These are phyloP conservation scores for Claviceps lovelessii DNA, from an alignment of 2,329 filamentous ascomycete species.

Conservation along the genomic window DNA sequence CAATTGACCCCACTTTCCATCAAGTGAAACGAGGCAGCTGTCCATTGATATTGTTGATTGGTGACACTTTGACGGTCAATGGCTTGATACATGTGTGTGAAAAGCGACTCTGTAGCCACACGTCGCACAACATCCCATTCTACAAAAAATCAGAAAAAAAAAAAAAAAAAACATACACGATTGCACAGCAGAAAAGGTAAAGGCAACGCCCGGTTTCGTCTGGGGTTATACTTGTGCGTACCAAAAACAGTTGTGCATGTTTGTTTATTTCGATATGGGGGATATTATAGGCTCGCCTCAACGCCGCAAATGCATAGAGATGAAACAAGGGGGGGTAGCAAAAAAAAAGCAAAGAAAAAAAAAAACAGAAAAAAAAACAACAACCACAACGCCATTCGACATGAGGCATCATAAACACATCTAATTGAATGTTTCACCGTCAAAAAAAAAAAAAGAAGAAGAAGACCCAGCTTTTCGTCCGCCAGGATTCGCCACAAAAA, in stretches of 20 bases:
- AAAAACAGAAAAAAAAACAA: background rate
- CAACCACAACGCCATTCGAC: background rate
- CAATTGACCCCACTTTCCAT: background rate
- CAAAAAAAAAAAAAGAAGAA: background rate
- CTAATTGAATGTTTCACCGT: background rate
- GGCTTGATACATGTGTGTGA: background rate
- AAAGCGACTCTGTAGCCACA: background rate
- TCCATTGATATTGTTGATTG: background rate
- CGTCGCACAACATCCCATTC: background rate
- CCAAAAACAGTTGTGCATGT: background rate
- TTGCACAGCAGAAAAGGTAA: too few relatives aligned
- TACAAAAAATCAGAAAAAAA: too few relatives aligned
- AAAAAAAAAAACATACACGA: background rate
- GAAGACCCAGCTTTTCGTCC: too few relatives aligned
- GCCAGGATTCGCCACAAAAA: background rate
- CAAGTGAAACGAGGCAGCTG: background rate
- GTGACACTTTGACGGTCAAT: background rate
- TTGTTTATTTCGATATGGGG: background rate
- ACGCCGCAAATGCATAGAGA: background rate
- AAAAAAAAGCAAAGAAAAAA: background rate
- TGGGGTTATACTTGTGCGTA: background rate
- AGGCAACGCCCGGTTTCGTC: too few relatives aligned
- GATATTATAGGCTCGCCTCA: constrained; percentile 2
- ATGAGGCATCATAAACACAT: background rate
- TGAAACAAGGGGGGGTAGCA: background rate